Percentiles rank a stretch among this genome's conserved stretches.
Evolutionary conservation across 768 basidiomycete genomes (phyloP).

Genomic region (Hypholoma fasciculare): DNA sequence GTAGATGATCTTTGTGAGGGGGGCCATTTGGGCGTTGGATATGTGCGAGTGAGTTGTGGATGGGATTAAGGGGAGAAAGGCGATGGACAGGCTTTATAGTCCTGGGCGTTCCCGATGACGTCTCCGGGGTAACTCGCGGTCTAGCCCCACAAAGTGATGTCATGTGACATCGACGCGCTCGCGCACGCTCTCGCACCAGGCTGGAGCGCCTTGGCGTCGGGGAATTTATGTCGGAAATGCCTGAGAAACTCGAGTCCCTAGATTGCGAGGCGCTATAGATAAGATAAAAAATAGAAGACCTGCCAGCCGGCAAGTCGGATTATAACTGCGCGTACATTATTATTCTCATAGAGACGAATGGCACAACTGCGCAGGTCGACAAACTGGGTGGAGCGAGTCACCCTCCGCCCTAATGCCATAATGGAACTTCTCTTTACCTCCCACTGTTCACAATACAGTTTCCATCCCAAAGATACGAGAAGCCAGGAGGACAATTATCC

Average conservation of each 20-base stretch:
- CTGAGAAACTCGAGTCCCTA: not conserved
- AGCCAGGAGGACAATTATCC: conserved; percentile 13
- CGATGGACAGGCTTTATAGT: conserved; percentile 15
- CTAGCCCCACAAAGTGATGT: conserved; percentile 1
- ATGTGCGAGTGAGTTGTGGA: conserved; percentile 8
- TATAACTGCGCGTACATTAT: conserved; percentile 9
- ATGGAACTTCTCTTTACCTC: conserved; percentile 10
- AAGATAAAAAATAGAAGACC: conserved; percentile 12
- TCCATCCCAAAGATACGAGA: conserved; percentile 3
- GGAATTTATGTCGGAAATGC: not conserved
- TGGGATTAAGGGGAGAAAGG: not conserved
- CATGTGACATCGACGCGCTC: not conserved
- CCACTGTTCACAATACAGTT: conserved; percentile 6
- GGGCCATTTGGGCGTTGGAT: conserved; percentile 28
- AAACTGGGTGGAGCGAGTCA: conserved; percentile 16
- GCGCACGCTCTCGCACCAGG: not conserved
- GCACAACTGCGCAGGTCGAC: conserved; percentile 20
- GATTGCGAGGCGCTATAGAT: conserved; percentile 1
- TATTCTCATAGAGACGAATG: conserved; percentile 9
- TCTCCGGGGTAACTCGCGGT: conserved; percentile 8
- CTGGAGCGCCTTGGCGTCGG: no score
- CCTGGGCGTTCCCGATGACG: conserved; percentile 22
- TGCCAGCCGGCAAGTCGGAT: conserved; percentile 5
- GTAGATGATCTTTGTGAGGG: conserved; percentile 72
- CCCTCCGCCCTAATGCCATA: conserved; percentile 16